phyloP scores from a whole-genome alignment of 2,329 filamentous ascomycete species.

The Ceratocystis harringtonii region DNA sequence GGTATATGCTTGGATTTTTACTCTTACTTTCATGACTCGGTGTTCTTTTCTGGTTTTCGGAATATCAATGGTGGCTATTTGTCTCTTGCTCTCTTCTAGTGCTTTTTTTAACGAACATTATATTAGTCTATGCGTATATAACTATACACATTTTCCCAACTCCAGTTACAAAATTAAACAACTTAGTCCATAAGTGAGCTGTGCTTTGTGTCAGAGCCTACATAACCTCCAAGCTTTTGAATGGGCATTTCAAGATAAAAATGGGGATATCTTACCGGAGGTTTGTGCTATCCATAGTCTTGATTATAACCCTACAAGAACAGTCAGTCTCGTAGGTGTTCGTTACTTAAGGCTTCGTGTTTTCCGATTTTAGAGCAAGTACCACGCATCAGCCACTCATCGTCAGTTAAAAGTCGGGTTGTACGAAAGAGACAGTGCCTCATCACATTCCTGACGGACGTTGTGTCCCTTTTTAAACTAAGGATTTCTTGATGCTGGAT shows the following conservation, averaged over 20 bases:
- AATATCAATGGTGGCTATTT: conserved; percentile 1
- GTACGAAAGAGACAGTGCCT: not conserved
- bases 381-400: not conserved
- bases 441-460: not conserved
- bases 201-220: not conserved
- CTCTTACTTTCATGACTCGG: not conserved
- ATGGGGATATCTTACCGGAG: not conserved
- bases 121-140: not conserved
- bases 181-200: not conserved
- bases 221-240: not conserved
- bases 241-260: not conserved
- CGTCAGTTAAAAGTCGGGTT: not conserved
- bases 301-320: not conserved
- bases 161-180: not conserved
- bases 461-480: not conserved
- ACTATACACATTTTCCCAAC: not conserved
- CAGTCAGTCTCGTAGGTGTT: not conserved
- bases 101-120: not conserved
- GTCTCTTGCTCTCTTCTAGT: not conserved
- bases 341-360: not conserved
- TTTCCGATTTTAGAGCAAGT: not conserved
- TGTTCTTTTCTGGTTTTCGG: not conserved
- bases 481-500: not conserved
- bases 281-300: not conserved
- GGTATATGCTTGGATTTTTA: not conserved